Evolutionary conservation across 768 basidiomycete species (phyloP).

Genomic region (Termitomyces sp.): DNA sequence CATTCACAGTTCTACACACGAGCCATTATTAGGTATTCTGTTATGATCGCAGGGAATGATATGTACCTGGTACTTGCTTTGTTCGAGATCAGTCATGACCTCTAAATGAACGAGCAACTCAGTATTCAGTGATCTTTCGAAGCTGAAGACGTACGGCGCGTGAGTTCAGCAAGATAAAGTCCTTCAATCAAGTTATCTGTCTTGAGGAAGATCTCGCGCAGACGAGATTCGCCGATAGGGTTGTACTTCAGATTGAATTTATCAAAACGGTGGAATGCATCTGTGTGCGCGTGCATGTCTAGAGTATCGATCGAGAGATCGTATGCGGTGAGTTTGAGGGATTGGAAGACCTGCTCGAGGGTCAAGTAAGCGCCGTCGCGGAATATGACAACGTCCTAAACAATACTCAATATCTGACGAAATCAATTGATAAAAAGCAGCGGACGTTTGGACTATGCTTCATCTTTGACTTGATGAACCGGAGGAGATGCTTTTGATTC

Average conservation of each 20-base stretch:
- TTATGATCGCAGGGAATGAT: not conserved
- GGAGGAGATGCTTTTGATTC: slow-evolving; percentile 98
- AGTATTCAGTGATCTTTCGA: not conserved
- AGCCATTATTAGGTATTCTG: not conserved
- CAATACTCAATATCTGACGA: not conserved
- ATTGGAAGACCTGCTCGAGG: slow-evolving; percentile 91
- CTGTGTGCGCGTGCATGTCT: slow-evolving; percentile 98
- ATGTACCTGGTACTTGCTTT: slow-evolving; percentile 93
- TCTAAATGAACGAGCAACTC: slow-evolving; percentile 43
- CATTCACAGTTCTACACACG: slow-evolving; percentile 84
- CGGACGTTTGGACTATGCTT: slow-evolving; percentile 75
- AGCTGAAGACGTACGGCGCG: slow-evolving; percentile 53
- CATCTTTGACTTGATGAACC: slow-evolving; percentile 99
- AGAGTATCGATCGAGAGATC: slow-evolving; percentile 98
- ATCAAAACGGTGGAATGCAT: slow-evolving; percentile 98
- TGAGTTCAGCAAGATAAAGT: slow-evolving; percentile 90
- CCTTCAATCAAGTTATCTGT: slow-evolving; percentile 95
- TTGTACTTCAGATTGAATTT: slow-evolving; percentile 98
- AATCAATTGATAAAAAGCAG: not conserved
- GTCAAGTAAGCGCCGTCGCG: slow-evolving; percentile 89
- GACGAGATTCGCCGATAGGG: slow-evolving; percentile 89
- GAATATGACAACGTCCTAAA: slow-evolving; percentile 90
- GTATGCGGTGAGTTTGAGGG: slow-evolving; percentile 90
- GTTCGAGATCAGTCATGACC: slow-evolving; percentile 95
- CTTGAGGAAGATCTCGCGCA: slow-evolving; percentile 97